Percentiles rank a stretch among this genome's conserved stretches.
Evolutionary conservation across 345 rosid species (phyloP).

Genomic region (Isatis tinctoria): DNA sequence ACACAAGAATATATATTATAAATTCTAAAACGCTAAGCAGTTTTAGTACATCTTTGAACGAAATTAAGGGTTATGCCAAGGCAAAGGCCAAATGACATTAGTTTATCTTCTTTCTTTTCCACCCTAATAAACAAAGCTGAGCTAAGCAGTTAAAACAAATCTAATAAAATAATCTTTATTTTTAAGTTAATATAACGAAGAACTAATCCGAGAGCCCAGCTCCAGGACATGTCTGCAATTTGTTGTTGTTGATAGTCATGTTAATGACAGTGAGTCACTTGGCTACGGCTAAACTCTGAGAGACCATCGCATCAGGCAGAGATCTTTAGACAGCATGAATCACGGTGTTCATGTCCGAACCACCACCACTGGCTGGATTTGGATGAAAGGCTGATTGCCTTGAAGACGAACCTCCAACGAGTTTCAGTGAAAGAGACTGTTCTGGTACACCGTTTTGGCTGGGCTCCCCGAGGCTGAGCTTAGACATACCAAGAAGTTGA

Average conservation of each 20-base stretch:
- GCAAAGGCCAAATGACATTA: background rate
- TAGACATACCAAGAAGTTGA: constrained; percentile 81
- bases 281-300: constrained; percentile 4
- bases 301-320: background rate
- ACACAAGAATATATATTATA: background rate
- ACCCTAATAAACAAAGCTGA: constrained; percentile 3
- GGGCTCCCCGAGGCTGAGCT: constrained; percentile 64
- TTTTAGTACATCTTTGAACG: background rate
- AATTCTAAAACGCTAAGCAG: background rate
- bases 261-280: background rate
- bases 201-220: background rate
- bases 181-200: constrained; percentile 8
- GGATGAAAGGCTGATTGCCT: constrained; percentile 92
- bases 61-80: background rate
- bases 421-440: constrained; percentile 53
- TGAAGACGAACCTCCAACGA: constrained; percentile 48
- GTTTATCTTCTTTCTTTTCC: background rate
- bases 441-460: constrained; percentile 36
- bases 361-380: constrained; percentile 47
- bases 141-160: background rate
- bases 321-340: constrained; percentile 54
- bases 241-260: constrained; percentile 10
- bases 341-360: constrained; percentile 46
- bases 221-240: background rate
- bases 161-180: constrained; percentile 15